Percentiles rank a stretch among this genome's conserved stretches.
Conservation (phyloP, 208 protist species). For the Borovskyia barvae region DNA sequence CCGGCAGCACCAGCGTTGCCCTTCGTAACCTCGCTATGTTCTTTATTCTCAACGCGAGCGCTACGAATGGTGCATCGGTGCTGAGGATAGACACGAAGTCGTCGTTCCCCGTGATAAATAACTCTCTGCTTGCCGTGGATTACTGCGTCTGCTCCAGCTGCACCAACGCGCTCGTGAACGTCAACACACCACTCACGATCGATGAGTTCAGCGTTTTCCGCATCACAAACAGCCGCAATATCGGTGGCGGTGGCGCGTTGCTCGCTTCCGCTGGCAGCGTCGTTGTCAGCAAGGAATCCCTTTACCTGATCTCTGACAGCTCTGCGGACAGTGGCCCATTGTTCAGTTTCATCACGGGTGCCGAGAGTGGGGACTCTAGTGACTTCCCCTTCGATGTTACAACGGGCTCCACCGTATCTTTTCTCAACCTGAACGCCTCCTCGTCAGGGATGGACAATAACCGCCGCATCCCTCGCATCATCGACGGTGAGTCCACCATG, state of each 20-base stretch:
- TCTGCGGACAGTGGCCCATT: background rate
- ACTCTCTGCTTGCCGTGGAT: conserved; percentile 7
- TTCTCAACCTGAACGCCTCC: background rate
- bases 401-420: background rate
- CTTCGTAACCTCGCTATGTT: conserved; percentile 3
- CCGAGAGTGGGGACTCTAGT: background rate
- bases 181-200: conserved; percentile 1
- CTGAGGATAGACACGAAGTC: background rate
- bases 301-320: conserved; percentile 10
- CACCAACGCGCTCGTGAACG: conserved; percentile 5
- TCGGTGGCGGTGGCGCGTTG: background rate
- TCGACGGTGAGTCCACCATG: background rate
- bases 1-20: conserved; percentile 5
- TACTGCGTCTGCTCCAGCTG: conserved; percentile 7
- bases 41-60: conserved; percentile 16
- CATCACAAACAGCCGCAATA: background rate
- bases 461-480: background rate
- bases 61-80: conserved; percentile 11
- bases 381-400: conserved; percentile 4
- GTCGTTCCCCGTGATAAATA: conserved; percentile 7
- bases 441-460: background rate
- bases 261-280: conserved; percentile 5
- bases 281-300: background rate
- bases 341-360: conserved; percentile 4
- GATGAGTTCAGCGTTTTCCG: conserved; percentile 15